These are phyloP conservation scores for Trifolium pratense DNA, from an alignment of 306 rosid genomes.

Conservation along the genomic window DNA sequence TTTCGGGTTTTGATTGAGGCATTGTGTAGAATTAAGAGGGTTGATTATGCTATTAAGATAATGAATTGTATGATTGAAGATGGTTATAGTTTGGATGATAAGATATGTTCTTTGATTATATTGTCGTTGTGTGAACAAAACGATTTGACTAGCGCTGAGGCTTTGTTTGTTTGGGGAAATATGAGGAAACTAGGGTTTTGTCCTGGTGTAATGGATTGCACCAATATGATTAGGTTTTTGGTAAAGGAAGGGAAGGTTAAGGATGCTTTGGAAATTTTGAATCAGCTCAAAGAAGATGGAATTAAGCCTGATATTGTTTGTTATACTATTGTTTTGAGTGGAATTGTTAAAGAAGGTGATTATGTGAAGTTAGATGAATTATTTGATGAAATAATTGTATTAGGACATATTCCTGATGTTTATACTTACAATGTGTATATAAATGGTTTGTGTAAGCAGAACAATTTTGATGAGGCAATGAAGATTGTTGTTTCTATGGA, in stretches of 20 bases:
- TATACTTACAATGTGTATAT: slow-evolving; percentile 73
- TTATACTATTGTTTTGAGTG: slow-evolving; percentile 75
- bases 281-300: slow-evolving; percentile 63
- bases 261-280: slow-evolving; percentile 62
- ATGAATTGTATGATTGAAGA: slow-evolving; percentile 59
- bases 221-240: slow-evolving; percentile 61
- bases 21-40: slow-evolving; percentile 60
- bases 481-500: slow-evolving; percentile 64
- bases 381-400: slow-evolving; percentile 78
- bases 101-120: slow-evolving; percentile 67
- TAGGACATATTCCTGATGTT: slow-evolving; percentile 72
- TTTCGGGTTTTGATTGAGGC: slow-evolving; percentile 63
- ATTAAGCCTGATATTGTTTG: slow-evolving; percentile 75
- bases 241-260: slow-evolving; percentile 57
- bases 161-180: slow-evolving; percentile 57
- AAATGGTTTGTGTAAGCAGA: slow-evolving; percentile 73
- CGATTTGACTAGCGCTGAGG: slow-evolving; percentile 46
- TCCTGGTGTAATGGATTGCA: slow-evolving; percentile 66
- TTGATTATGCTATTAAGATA: slow-evolving; percentile 68
- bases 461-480: slow-evolving; percentile 53
- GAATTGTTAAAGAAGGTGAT: slow-evolving; percentile 53
- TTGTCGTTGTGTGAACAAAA: slow-evolving; percentile 58
- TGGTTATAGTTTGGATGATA: slow-evolving; percentile 64
- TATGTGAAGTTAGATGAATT: slow-evolving; percentile 57
- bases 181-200: slow-evolving; percentile 65